These are phyloP conservation scores for Pleodorina starrii DNA, from an alignment of 139 green algal genomes.

Conservation along the genomic window DNA sequence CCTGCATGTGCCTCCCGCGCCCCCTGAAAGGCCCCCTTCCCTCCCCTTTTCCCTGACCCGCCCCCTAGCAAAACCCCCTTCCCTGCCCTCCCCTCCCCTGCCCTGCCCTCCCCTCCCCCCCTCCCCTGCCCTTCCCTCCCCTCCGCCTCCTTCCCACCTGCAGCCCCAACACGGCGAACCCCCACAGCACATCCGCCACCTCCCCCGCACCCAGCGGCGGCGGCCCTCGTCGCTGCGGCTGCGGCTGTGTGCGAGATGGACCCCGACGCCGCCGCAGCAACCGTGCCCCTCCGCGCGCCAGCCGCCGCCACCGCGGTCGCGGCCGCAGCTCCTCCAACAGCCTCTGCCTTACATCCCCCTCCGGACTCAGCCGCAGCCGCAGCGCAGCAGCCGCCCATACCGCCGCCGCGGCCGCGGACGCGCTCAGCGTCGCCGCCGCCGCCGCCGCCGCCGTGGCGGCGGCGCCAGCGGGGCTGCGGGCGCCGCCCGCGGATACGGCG, in stretches of 20 bases:
- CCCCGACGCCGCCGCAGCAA: no score
- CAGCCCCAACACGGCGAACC: neutral
- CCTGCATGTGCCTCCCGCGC: no score
- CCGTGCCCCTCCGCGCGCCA: neutral
- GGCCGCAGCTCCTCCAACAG: neutral
- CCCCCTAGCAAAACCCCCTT: no score
- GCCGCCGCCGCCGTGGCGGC: no score
- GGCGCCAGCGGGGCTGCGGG: no score
- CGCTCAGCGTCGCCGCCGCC: neutral
- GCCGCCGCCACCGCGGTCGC: neutral
- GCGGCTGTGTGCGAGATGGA: neutral
- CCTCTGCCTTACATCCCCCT: neutral
- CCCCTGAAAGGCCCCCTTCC: no score
- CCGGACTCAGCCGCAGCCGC: neutral
- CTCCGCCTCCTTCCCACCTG: neutral
- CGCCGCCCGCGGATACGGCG: no score
- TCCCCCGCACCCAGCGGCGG: neutral
- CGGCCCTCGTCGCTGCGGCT: neutral
- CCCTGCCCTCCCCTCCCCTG: neutral
- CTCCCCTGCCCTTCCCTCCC: no score
- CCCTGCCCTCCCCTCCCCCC: no score
- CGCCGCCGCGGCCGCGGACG: neutral
- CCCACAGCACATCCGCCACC: constrained; percentile 12
- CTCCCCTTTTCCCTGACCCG: no score
- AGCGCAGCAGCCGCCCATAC: constrained; percentile 15